These are phyloP conservation scores for Dichotomopilus funicola DNA, from an alignment of 2,329 filamentous ascomycete species.

Conservation along the genomic window DNA sequence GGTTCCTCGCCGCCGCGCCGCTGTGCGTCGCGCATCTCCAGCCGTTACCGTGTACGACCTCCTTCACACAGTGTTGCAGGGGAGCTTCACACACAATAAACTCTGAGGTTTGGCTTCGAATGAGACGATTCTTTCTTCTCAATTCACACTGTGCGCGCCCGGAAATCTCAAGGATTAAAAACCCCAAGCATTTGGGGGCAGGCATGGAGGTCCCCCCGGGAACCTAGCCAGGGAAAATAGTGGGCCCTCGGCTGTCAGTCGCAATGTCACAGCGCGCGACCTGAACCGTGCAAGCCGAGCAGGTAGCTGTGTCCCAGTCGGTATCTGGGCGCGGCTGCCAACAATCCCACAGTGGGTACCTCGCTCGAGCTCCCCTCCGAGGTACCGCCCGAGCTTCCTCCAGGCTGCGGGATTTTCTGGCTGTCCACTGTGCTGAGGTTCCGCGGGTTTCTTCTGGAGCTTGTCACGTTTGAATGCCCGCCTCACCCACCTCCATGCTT, in stretches of 20 bases:
- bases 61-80: neutral
- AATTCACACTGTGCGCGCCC: slow-evolving; percentile 19
- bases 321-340: slow-evolving; percentile 14
- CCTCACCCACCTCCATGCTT: too few relatives aligned
- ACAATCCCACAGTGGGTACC: slow-evolving; percentile 24
- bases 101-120: neutral
- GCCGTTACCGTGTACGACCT: slow-evolving; percentile 9
- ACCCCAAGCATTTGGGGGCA: slow-evolving; percentile 14
- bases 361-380: slow-evolving; percentile 19
- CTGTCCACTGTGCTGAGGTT: neutral
- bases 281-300: slow-evolving; percentile 24
- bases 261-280: slow-evolving; percentile 24
- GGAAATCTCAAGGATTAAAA: slow-evolving; percentile 10
- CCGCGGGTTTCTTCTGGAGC: slow-evolving; percentile 10
- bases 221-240: slow-evolving; percentile 4
- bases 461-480: neutral
- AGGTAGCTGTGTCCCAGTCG: slow-evolving; percentile 24
- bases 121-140: slow-evolving; percentile 12
- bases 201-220: slow-evolving; percentile 8
- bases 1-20: slow-evolving; percentile 3
- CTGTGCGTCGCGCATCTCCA: slow-evolving; percentile 14
- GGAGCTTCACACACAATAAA: neutral
- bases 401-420: slow-evolving; percentile 26
- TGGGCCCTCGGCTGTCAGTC: slow-evolving; percentile 22
- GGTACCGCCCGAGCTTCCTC: slow-evolving; percentile 19